Evolutionary conservation across 1,284 basidiomycete species (phyloP).

Genomic region (Caloboletus firmus): DNA sequence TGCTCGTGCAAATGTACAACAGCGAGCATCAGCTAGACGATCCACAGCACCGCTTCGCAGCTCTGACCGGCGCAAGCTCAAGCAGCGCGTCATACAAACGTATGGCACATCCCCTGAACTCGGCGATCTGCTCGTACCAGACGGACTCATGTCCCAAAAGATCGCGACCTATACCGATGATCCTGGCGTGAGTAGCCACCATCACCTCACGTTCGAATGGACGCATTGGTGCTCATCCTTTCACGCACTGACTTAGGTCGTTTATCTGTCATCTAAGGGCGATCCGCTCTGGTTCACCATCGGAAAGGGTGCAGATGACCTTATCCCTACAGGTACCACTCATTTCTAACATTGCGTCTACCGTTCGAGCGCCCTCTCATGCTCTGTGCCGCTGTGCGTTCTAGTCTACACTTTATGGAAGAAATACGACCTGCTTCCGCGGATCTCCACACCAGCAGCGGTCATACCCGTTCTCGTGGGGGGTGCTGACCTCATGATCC

Average conservation of each 20-base stretch:
- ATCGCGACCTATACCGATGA: slow-evolving; percentile 62
- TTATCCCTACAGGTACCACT: slow-evolving; percentile 65
- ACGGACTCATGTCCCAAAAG: slow-evolving; percentile 65
- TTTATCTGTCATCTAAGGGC: slow-evolving; percentile 66
- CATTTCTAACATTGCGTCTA: not conserved
- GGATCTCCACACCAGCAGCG: slow-evolving; percentile 60
- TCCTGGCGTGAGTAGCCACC: slow-evolving; percentile 52
- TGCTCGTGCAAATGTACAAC: not conserved
- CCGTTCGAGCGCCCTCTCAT: not conserved
- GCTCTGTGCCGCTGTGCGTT: not conserved
- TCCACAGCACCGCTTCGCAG: slow-evolving; percentile 59
- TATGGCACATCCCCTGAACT: slow-evolving; percentile 53
- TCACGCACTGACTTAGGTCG: slow-evolving; percentile 40
- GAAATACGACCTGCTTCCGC: slow-evolving; percentile 59
- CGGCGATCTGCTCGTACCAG: slow-evolving; percentile 65
- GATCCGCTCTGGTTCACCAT: slow-evolving; percentile 83
- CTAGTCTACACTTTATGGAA: slow-evolving; percentile 76
- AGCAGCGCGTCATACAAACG: slow-evolving; percentile 51
- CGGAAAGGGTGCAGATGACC: slow-evolving; percentile 62
- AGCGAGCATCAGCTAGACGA: not conserved
- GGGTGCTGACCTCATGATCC: slow-evolving; percentile 79
- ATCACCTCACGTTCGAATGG: not conserved
- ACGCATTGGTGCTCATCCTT: not conserved
- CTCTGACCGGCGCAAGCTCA: slow-evolving; percentile 70
- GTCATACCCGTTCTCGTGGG: slow-evolving; percentile 66